Evolutionary conservation across 805 yeast genomes (phyloP), one percentile per base, ranked within the genome.

Genomic region (Priceomyces haplophilus): DNA sequence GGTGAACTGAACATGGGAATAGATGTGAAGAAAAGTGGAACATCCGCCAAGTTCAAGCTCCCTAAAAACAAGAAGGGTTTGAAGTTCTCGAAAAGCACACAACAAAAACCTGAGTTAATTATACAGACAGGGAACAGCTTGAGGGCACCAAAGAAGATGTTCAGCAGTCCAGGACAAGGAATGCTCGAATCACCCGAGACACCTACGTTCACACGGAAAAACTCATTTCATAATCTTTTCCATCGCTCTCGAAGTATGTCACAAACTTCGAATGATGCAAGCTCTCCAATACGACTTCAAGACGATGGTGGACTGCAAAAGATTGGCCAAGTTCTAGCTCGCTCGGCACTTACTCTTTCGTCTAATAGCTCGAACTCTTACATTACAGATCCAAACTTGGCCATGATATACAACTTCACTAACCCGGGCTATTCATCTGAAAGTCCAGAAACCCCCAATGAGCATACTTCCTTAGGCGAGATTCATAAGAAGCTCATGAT

Each of bases 361-460:
- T 65, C 70, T 4, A 63, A 59, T 43, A 65, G 56, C 43, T 64
- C 69, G 24, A 66, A 65, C 45, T 64, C 69, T 6, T 47, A 43
- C 16, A 54, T 66, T 17, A 43, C 65, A 0, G 70, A 66, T 40
- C 42, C 54, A 1, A 51, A 53, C 29, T 56, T 60, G 40, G 72
- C 69, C 5, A 47, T 53, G 46, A 49, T 61, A 3, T 65, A 59
- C 50, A 64, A 62, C 27, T 66, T 65, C 48, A 63, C 70, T 0
- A 61, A 64, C 36, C 63, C 67, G 0, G 61, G 55, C 27, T 62
- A 53, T 44, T 38, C 58, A 1, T 29, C 53, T 4, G 69, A 64
- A 12, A 62, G 56, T 11, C 18, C 35, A 4, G 68, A 60, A 2
- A 46, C 44, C 29, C 23, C 42, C 4, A 39, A 39, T 3, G 64